Evolutionary conservation across 352 stramenopile genomes (phyloP), one percentile per base, ranked within the genome.

Genomic region (Globisporangium barbulae): DNA sequence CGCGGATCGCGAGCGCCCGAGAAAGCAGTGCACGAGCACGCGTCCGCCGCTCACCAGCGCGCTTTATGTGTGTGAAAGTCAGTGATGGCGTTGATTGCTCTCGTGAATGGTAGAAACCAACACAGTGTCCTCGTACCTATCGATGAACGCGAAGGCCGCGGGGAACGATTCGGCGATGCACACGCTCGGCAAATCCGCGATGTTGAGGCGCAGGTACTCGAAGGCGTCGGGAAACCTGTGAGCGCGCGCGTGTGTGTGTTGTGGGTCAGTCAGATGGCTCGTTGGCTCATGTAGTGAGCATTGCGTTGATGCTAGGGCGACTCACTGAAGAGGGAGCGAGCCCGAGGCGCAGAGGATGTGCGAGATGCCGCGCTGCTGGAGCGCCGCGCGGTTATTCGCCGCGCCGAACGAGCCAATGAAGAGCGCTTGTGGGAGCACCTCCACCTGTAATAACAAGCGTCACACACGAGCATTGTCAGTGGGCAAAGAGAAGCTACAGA

Each of bases 21-120:
- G 74, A 30, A 81, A 90, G 60, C 86, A 94, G 57, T 94, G 86
- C 49, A 94, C 82, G 30, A 93, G 79, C 19, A 91, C 82, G 8
- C 74, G 72, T n/a, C 79, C 78, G 37, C 76, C 74, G 0, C 45
- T 44, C 9, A 45, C 62, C 3, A 91, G 54, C 1, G 79, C 76
- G 8, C 79, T 90, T 54, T 7, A 10, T 53, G 22, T 12, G 55
- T 35, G 30, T 50, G 25, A 42, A 59, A 56, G 22, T 17, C 17
- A 47, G 5, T 4, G 13, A 21, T 45, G 41, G 37, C 19, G 39
- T n/a, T 21, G 39, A 45, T 45, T 45, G 15, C 3, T 21, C 39
- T 45, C 15, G 9, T 28, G 25, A 28, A 28, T 28, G 25, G 25
- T 28, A 28, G 25, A 28, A 28, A 28, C 25, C 25, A 28, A 28